These are phyloP conservation scores for Phoma sp. DNA, from an alignment of 2,329 filamentous ascomycete species.

Conservation along the genomic window DNA sequence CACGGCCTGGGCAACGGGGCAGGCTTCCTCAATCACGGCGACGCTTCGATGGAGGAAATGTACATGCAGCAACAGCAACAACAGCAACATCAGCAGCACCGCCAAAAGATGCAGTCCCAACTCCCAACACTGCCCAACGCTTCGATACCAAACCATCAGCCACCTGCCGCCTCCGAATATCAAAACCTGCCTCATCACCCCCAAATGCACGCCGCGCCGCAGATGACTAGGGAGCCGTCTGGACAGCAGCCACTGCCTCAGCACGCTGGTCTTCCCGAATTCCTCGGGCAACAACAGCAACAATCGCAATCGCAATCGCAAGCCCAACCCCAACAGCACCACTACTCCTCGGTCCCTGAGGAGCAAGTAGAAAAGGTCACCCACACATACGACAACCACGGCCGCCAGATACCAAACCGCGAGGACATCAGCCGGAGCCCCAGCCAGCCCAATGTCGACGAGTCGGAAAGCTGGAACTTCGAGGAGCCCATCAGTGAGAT, in stretches of 20 bases:
- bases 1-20: conserved; percentile 46
- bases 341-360: conserved; percentile 54
- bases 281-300: conserved; percentile 47
- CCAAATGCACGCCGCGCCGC: conserved; percentile 51
- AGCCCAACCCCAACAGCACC: conserved; percentile 41
- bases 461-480: conserved; percentile 88
- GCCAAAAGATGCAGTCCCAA: conserved; percentile 59
- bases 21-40: conserved; percentile 56
- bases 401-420: conserved; percentile 56
- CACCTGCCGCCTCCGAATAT: conserved; percentile 51
- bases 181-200: conserved; percentile 46
- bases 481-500: conserved; percentile 74
- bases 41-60: conserved; percentile 65
- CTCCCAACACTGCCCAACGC: conserved; percentile 44
- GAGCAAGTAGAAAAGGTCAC: conserved; percentile 65
- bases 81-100: conserved; percentile 51
- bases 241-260: conserved; percentile 51
- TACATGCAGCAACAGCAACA: conserved; percentile 53
- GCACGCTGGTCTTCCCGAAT: conserved; percentile 35
- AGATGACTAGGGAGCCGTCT: conserved; percentile 53
- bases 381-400: conserved; percentile 65
- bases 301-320: conserved; percentile 11
- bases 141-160: conserved; percentile 67
- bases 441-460: conserved; percentile 54
- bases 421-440: conserved; percentile 49